phyloP scores from a whole-genome alignment of 208 protist species.

The Trypanosoma cruzi region DNA sequence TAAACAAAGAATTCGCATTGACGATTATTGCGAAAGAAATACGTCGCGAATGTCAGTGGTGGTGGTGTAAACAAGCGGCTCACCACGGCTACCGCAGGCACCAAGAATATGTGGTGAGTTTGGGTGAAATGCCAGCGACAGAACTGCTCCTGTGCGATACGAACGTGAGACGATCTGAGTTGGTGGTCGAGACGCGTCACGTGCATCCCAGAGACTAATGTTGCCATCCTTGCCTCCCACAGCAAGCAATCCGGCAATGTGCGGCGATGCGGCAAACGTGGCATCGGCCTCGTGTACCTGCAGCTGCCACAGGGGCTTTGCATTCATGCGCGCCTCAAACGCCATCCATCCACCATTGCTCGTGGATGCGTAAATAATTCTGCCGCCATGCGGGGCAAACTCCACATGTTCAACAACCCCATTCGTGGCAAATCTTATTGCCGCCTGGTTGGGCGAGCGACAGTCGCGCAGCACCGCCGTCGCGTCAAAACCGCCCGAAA shows the following conservation, averaged over 20 bases:
- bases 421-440: slow-evolving; percentile 54
- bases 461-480: slow-evolving; percentile 79
- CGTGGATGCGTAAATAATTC: slow-evolving; percentile 50
- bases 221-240: slow-evolving; percentile 89
- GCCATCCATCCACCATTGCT: slow-evolving; percentile 58
- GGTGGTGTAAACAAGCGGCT: slow-evolving; percentile 93
- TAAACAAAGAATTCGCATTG: neutral
- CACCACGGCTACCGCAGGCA: slow-evolving; percentile 72
- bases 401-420: slow-evolving; percentile 76
- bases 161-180: slow-evolving; percentile 56
- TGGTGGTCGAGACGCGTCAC: slow-evolving; percentile 33
- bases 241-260: slow-evolving; percentile 78
- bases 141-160: slow-evolving; percentile 84
- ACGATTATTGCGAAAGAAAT: slow-evolving; percentile 31
- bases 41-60: slow-evolving; percentile 69
- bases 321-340: slow-evolving; percentile 77
- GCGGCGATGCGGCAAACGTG: slow-evolving; percentile 76
- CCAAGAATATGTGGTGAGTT: slow-evolving; percentile 90
- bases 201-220: slow-evolving; percentile 89
- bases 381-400: slow-evolving; percentile 41
- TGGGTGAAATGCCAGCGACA: slow-evolving; percentile 82
- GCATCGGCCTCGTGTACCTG: slow-evolving; percentile 72
- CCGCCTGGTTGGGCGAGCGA: slow-evolving; percentile 58
- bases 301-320: slow-evolving; percentile 56
- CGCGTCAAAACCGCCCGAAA: slow-evolving; percentile 89